These are phyloP conservation scores for Chlamydomonas incerta DNA, from an alignment of 139 green algal genomes.

Conservation along the genomic window DNA sequence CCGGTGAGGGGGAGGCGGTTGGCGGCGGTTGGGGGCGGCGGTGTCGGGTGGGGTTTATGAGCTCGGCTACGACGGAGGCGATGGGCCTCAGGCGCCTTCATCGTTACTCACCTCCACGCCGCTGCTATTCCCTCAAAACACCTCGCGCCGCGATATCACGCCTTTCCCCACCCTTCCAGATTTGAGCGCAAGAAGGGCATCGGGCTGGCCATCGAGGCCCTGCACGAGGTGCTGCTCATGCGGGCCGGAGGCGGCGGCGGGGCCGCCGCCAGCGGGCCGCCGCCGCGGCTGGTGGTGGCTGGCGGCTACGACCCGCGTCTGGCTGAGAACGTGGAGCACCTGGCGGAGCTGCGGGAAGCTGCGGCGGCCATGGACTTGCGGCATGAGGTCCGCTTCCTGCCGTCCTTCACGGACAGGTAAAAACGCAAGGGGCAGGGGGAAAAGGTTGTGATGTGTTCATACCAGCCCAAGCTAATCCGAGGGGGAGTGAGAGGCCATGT, in stretches of 20 bases:
- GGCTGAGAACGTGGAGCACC: conserved; percentile 90
- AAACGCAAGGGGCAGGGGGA: no score
- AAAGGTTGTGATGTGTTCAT: no score
- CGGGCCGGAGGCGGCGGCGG: background rate
- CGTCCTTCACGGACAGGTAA: conserved; percentile 87
- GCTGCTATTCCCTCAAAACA: no score
- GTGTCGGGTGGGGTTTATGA: no score
- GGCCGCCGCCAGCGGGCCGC: no score
- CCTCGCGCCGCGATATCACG: no score
- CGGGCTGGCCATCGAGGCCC: conserved; percentile 84
- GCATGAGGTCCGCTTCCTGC: conserved; percentile 84
- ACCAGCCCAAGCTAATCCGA: background rate
- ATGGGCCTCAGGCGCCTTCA: no score
- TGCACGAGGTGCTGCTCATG: conserved; percentile 65
- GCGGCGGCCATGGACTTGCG: conserved; percentile 52
- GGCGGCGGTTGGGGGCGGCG: no score
- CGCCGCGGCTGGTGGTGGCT: conserved; percentile 68
- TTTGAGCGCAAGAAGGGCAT: conserved; percentile 99
- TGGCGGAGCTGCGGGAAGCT: conserved; percentile 54
- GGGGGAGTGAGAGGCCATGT: background rate
- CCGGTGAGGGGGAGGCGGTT: conserved; percentile 50
- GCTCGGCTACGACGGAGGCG: no score
- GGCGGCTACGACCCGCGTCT: conserved; percentile 93
- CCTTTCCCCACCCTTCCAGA: no score
- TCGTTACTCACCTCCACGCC: no score